A percentile compares a stretch with the other conserved stretches of the same genome.
These are phyloP conservation scores for Pinus taeda DNA, from an alignment of 75 land plant genomes.

Conservation along the genomic window DNA sequence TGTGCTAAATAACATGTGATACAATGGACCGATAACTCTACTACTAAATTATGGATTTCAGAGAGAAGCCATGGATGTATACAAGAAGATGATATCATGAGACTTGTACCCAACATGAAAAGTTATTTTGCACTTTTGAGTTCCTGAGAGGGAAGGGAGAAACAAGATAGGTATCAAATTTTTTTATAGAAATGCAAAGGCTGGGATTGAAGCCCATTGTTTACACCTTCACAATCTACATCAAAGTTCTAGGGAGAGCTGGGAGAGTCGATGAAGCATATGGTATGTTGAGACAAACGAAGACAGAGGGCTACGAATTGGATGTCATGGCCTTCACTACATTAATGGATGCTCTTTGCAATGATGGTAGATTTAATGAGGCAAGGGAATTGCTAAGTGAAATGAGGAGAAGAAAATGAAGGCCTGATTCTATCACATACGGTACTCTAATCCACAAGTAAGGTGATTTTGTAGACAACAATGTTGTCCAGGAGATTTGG, in stretches of 20 bases:
- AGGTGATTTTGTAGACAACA: slow-evolving; percentile 41
- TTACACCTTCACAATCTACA: slow-evolving; percentile 72
- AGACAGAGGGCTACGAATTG: slow-evolving; percentile 52
- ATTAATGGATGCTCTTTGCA: slow-evolving; percentile 71
- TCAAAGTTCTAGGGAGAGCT: slow-evolving; percentile 62
- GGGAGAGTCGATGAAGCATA: slow-evolving; percentile 67
- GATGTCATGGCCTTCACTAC: slow-evolving; percentile 84
- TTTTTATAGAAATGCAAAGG: slow-evolving; percentile 59
- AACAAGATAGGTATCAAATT: slow-evolving; percentile 33
- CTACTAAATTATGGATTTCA: slow-evolving; percentile 46
- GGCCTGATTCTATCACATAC: slow-evolving; percentile 68
- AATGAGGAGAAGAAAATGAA: slow-evolving; percentile 41
- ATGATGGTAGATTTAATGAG: slow-evolving; percentile 36
- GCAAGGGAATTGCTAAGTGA: slow-evolving; percentile 50
- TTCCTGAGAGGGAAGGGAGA: slow-evolving; percentile 49
- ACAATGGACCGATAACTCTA: slow-evolving; percentile 59
- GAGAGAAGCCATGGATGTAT: slow-evolving; percentile 58
- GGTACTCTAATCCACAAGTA: slow-evolving; percentile 69
- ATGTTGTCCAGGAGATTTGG: slow-evolving; percentile 43
- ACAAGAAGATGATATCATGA: slow-evolving; percentile 58
- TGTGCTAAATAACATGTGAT: slow-evolving; percentile 53
- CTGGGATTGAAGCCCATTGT: slow-evolving; percentile 71
- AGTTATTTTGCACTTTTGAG: slow-evolving; percentile 73
- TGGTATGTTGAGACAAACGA: slow-evolving; percentile 55
- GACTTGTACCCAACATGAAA: slow-evolving; percentile 51